Conservation (phyloP, 768 basidiomycete genomes). For the Scleroderma citrinum region DNA sequence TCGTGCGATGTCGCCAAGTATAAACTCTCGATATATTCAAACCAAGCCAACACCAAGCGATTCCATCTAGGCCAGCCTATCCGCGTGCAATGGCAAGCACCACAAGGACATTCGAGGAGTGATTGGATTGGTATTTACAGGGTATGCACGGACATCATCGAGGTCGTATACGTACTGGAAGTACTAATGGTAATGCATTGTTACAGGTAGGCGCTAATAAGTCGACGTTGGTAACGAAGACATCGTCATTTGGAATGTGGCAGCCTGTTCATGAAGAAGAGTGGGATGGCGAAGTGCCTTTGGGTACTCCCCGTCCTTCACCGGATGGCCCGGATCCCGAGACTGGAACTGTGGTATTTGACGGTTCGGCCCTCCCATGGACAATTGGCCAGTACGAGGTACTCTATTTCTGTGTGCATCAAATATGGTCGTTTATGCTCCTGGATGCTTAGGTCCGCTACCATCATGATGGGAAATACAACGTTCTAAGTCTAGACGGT, state of each 20-base stretch:
- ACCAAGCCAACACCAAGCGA: conserved; percentile 43
- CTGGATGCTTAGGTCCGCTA: conserved; percentile 57
- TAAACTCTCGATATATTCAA: conserved; percentile 54
- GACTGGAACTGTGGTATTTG: conserved; percentile 67
- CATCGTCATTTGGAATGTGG: conserved; percentile 88
- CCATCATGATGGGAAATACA: conserved; percentile 97
- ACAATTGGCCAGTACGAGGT: conserved; percentile 78
- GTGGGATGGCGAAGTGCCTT: conserved; percentile 84
- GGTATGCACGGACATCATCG: conserved; percentile 32
- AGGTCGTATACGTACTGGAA: not conserved
- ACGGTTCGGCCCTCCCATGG: conserved; percentile 82
- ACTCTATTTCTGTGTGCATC: not conserved
- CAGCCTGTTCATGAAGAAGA: conserved; percentile 86
- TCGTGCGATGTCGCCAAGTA: conserved; percentile 79
- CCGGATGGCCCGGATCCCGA: conserved; percentile 38
- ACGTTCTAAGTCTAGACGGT: conserved; percentile 82
- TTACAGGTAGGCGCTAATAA: conserved; percentile 81
- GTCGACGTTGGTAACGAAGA: conserved; percentile 75
- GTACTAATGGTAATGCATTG: not conserved
- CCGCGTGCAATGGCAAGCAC: conserved; percentile 80
- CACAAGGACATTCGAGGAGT: conserved; percentile 75
- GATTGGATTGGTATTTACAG: conserved; percentile 97
- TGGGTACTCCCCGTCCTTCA: conserved; percentile 37
- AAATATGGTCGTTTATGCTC: conserved; percentile 1
- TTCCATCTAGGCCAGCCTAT: conserved; percentile 94